Base-by-base conservation (phyloP, 495 filamentous ascomycete species). In the Trichoderma orchidacearum region DNA sequence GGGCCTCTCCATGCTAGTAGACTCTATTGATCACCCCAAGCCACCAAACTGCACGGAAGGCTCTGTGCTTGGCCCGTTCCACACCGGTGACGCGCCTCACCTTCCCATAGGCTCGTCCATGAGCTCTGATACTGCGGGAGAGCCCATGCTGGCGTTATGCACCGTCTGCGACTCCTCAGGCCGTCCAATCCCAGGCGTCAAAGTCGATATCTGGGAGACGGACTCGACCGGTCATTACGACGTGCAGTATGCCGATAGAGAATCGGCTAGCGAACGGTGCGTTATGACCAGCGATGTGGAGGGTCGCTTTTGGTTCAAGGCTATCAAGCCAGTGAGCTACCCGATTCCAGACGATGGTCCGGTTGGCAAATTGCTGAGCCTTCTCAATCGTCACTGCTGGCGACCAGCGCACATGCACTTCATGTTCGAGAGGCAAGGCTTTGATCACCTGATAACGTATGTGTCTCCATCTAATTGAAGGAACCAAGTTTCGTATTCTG, bases 121-220 rank as follows among this genome's bases (percentile, higher is more conserved):
- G 75, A 84, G 85, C 13, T 80, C 82, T 57, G 88, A 92, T 61
- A 75, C 81, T 0, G 71, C 75, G 30, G 86, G 86, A 21, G 78
- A 82, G 64, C 85, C 87, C 0, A 80, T 89, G 60, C 80, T 96
- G 11, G 84, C 88, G 13, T 63, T 90, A 15, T 92, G 90, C 72
- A 86, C 79, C 0, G 71, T 96, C 56, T 79, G 76, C 51, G 87
- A 95, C 68, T 80, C 77, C 0, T 30, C 64, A 5, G 90, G 89
- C 0, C 72, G 71, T 11, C 88, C 91, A 0, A 73, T 96, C 25
- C 57, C 72, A 12, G 81, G 73, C 51, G 88, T 85, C 2, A 87
- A 85, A 65, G 80, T 95, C 60, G 89, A 96, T 68, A 89, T 96
- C 63, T 96, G 91, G 91, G 91, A 95, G 71, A 92, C 90, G 17